Percentiles rank a stretch among this genome's conserved stretches.
phyloP scores from a whole-genome alignment of 805 yeast genomes.

The Kodamaea leandrae region DNA sequence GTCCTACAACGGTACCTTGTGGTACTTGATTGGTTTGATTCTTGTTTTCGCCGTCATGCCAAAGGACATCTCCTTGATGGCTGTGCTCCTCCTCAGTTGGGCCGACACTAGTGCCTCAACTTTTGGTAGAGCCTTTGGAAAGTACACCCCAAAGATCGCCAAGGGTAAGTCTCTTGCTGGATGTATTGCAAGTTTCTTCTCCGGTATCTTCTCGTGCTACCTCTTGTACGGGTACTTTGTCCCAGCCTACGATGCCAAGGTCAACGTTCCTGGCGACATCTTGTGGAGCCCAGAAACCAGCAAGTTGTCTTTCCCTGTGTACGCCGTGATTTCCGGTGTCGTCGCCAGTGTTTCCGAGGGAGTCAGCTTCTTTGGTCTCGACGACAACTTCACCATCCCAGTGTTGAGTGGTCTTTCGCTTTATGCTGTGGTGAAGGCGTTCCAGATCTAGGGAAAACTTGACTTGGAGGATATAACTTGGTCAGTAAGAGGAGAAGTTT shows the following conservation, averaged over 20 bases:
- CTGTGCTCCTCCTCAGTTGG: conserved; percentile 86
- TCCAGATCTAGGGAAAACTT: conserved; percentile 1
- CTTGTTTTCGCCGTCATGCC: conserved; percentile 68
- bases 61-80: conserved; percentile 76
- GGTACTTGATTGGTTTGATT: conserved; percentile 78
- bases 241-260: conserved; percentile 52
- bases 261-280: conserved; percentile 55
- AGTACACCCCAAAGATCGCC: conserved; percentile 74
- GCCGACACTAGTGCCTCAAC: conserved; percentile 97
- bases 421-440: conserved; percentile 41
- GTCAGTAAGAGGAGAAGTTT: too few species aligned
- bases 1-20: conserved; percentile 77
- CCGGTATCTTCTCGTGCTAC: conserved; percentile 68
- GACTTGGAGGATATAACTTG: too few species aligned
- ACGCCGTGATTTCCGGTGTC: conserved; percentile 67
- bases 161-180: conserved; percentile 86
- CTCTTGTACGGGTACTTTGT: conserved; percentile 70
- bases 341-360: conserved; percentile 88
- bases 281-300: conserved; percentile 67
- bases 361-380: conserved; percentile 70
- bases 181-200: conserved; percentile 74
- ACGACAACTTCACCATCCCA: conserved; percentile 94
- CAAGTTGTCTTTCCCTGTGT: conserved; percentile 46
- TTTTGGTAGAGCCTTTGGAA: conserved; percentile 82
- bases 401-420: conserved; percentile 73